Evolutionary conservation across 306 rosid species (phyloP).

Genomic region (Neltuma alba): DNA sequence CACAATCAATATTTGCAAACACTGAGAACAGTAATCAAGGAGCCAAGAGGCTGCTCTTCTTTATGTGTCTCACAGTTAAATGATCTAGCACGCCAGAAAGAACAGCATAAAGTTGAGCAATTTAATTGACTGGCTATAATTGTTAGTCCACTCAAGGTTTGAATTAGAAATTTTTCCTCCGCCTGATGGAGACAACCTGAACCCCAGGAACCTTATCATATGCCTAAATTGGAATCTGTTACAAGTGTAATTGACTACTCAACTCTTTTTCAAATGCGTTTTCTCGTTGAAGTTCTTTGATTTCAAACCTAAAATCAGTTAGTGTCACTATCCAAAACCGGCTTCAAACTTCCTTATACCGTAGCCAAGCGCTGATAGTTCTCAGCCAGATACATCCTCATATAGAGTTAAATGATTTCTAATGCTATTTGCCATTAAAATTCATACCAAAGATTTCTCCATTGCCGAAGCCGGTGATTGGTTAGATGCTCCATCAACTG

Average conservation of each 20-base stretch:
- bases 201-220: slow-evolving; percentile 2
- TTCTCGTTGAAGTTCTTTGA: not conserved
- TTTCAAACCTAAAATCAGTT: slow-evolving; percentile 20
- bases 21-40: not conserved
- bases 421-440: slow-evolving; percentile 5
- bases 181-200: not conserved
- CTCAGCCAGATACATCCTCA: slow-evolving; percentile 22
- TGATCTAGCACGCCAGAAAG: not conserved
- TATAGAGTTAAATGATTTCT: slow-evolving; percentile 7
- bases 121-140: not conserved
- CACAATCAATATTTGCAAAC: not conserved
- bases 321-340: not conserved
- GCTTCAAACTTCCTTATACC: not conserved
- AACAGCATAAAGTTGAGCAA: not conserved
- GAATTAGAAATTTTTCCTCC: not conserved
- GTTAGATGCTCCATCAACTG: slow-evolving; percentile 53
- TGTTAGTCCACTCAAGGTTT: not conserved
- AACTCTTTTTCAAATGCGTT: not conserved
- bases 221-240: not conserved
- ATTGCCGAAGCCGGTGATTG: slow-evolving; percentile 36
- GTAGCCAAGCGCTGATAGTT: slow-evolving; percentile 5
- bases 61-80: not conserved
- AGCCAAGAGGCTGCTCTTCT: not conserved
- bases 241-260: not conserved
- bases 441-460: slow-evolving; percentile 72